Percentiles rank a stretch among this genome's conserved stretches.
Evolutionary conservation across 2,329 filamentous ascomycete species (phyloP).

Genomic region (Sarocladium oryzae): DNA sequence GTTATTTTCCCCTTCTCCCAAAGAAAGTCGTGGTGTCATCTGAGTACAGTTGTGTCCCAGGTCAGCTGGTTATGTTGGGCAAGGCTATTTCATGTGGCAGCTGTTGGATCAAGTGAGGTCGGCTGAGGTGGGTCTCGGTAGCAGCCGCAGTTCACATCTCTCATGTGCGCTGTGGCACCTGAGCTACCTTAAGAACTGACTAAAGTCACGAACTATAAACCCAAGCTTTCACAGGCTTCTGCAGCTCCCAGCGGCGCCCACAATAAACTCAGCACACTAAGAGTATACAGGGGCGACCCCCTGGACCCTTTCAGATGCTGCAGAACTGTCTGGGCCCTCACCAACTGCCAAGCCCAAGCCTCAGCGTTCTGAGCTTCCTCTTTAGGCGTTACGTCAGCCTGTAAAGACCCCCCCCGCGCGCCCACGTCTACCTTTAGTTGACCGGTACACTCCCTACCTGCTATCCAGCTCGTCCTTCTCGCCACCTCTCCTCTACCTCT

Average conservation of each 20-base stretch:
- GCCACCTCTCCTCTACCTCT: background rate
- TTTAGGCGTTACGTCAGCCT: constrained; percentile 8
- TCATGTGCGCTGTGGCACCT: no score
- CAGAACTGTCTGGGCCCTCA: background rate
- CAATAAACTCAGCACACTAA: no score
- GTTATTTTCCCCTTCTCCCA: no score
- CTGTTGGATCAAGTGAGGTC: background rate
- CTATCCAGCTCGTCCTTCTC: background rate
- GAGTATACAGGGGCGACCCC: no score
- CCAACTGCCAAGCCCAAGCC: no score
- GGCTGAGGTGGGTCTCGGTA: background rate
- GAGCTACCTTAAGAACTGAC: background rate
- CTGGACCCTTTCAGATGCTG: background rate
- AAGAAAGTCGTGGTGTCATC: no score
- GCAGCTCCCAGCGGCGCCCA: background rate
- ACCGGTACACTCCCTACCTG: background rate
- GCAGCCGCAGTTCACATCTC: background rate
- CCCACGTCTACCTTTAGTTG: background rate
- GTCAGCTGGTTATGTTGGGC: background rate
- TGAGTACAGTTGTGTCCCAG: no score
- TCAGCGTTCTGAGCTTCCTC: constrained; percentile 7
- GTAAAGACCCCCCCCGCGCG: background rate
- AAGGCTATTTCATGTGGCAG: background rate
- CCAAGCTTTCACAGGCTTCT: constrained; percentile 1
- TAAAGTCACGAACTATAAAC: background rate